Percentiles rank a stretch among this genome's conserved stretches.
These are phyloP conservation scores for Neurospora crassa DNA, from an alignment of 2,329 filamentous ascomycete species.

Conservation along the genomic window DNA sequence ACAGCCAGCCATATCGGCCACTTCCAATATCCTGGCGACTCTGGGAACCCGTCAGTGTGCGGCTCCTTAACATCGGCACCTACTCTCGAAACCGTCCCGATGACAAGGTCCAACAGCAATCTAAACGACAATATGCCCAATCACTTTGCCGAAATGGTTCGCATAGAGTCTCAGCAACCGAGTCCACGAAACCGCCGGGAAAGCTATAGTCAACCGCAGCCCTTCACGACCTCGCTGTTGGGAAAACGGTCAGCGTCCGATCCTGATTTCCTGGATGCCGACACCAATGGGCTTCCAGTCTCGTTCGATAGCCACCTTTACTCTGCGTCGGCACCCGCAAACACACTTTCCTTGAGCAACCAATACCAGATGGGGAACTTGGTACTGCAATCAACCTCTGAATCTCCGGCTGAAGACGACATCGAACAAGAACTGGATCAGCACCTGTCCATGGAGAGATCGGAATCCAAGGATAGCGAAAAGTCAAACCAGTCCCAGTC, in stretches of 20 bases:
- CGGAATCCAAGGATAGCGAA: conserved; percentile 37
- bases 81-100: conserved; percentile 26
- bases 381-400: conserved; percentile 11
- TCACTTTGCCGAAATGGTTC: conserved; percentile 26
- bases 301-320: conserved; percentile 5
- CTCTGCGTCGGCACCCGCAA: conserved; percentile 13
- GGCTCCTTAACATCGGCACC: conserved; percentile 35
- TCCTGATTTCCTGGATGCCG: conserved; percentile 18
- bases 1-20: conserved; percentile 4
- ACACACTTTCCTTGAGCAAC: conserved; percentile 6
- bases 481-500: conserved; percentile 33
- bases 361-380: conserved; percentile 15
- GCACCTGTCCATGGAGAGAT: conserved; percentile 30
- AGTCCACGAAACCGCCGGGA: conserved; percentile 18
- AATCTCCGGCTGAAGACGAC: conserved; percentile 10
- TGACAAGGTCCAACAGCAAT: conserved; percentile 35
- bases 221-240: conserved; percentile 9
- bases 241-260: conserved; percentile 23
- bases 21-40: conserved; percentile 7
- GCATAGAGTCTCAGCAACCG: conserved; percentile 30
- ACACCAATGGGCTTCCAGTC: background rate
- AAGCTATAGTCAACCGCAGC: conserved; percentile 12
- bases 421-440: conserved; percentile 8
- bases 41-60: conserved; percentile 27
- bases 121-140: conserved; percentile 22